Percentiles rank a stretch among this genome's conserved stretches.
These are phyloP conservation scores for Dioszegia crocea DNA, from an alignment of 768 basidiomycete genomes.

Conservation along the genomic window DNA sequence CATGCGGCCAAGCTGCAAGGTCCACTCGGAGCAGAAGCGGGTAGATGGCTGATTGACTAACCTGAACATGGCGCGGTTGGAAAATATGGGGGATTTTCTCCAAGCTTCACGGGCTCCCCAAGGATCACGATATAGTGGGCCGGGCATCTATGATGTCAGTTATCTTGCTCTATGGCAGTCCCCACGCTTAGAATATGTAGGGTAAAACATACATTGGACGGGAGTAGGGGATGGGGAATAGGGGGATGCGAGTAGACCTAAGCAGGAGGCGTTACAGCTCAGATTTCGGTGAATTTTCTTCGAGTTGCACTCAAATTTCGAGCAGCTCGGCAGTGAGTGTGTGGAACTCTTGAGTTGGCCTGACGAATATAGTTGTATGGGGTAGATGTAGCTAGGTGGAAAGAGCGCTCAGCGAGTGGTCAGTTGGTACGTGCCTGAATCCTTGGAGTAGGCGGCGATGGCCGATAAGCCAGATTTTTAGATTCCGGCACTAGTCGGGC, in stretches of 20 bases:
- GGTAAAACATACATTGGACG: too few relatives aligned
- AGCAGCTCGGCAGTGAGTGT: too few relatives aligned
- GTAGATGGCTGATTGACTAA: conserved; percentile 17
- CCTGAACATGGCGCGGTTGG: conserved; percentile 75
- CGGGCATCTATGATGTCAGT: conserved; percentile 26
- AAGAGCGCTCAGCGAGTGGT: background rate
- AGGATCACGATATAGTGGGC: conserved; percentile 69
- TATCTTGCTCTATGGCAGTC: background rate
- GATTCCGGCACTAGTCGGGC: background rate
- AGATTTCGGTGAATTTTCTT: too few relatives aligned
- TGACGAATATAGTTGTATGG: too few relatives aligned
- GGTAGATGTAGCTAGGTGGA: too few relatives aligned
- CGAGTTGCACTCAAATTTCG: too few relatives aligned
- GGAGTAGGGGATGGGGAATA: too few relatives aligned
- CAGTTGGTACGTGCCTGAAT: background rate
- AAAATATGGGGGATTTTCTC: conserved; percentile 85
- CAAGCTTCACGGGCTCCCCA: conserved; percentile 92
- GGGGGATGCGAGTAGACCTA: too few relatives aligned
- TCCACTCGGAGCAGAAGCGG: background rate
- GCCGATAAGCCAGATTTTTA: background rate
- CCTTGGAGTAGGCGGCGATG: background rate
- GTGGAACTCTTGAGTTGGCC: too few relatives aligned
- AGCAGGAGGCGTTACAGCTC: too few relatives aligned
- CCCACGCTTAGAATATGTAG: too few relatives aligned
- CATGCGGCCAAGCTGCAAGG: too few relatives aligned